These are phyloP conservation scores for Polyrhizophydium stewartii DNA, from an alignment of 371 early-diverging fungal genomes.

Conservation along the genomic window DNA sequence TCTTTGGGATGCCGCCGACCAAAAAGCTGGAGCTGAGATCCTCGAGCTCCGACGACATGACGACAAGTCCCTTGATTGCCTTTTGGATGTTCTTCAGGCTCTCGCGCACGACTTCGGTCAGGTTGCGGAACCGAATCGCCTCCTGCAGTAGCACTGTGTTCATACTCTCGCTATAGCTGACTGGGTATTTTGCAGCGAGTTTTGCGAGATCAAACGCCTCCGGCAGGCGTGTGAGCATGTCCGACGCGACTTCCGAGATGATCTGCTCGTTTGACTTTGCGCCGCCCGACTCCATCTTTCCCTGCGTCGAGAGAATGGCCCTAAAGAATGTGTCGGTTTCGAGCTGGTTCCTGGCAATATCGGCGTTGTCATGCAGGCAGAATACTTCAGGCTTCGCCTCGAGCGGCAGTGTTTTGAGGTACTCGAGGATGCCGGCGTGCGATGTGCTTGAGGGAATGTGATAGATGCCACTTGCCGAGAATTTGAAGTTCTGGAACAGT, in stretches of 20 bases:
- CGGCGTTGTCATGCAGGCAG: constrained; percentile 51
- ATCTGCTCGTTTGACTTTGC: constrained; percentile 42
- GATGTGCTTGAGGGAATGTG: constrained; percentile 30
- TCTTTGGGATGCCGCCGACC: constrained; percentile 41
- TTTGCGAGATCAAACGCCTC: constrained; percentile 30
- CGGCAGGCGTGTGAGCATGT: constrained; percentile 45
- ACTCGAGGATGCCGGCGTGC: constrained; percentile 34
- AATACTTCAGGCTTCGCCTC: constrained; percentile 52
- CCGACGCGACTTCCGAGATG: constrained; percentile 38
- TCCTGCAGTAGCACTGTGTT: constrained; percentile 54
- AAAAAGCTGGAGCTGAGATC: constrained; percentile 44
- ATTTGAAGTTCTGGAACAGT: constrained; percentile 24
- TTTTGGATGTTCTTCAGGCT: constrained; percentile 47
- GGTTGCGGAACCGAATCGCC: constrained; percentile 42
- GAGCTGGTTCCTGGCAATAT: constrained; percentile 49
- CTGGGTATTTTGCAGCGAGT: constrained; percentile 40
- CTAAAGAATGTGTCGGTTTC: constrained; percentile 46
- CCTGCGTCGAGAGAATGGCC: constrained; percentile 44
- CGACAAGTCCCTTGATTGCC: constrained; percentile 53
- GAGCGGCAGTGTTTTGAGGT: constrained; percentile 42
- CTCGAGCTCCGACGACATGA: constrained; percentile 53
- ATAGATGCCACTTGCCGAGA: constrained; percentile 39
- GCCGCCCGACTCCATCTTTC: constrained; percentile 36
- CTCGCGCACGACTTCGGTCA: constrained; percentile 44
- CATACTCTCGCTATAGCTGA: constrained; percentile 50